Evolutionary conservation across 2,329 filamentous ascomycete genomes (phyloP), one percentile per base, ranked within the genome.

Genomic region (Cercospora janseana): DNA sequence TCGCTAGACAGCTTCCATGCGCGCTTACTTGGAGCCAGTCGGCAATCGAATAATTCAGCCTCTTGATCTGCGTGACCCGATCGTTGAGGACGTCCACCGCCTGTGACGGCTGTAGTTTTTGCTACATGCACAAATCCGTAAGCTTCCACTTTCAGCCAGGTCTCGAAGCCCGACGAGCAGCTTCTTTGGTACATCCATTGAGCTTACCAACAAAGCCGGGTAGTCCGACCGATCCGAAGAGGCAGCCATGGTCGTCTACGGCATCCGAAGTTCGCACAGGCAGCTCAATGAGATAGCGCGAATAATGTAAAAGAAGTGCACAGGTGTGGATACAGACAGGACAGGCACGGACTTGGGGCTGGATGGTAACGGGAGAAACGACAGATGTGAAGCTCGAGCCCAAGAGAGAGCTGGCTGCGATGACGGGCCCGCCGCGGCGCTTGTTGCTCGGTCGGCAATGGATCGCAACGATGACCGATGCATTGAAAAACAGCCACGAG

Each of bases 21-120:
- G n/a, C 16, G 32, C 62, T 71, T 82, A 95, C 91, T 85, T 92
- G 87, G 56, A 98, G 80, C 89, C 92, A 98, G 73, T 97, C 92
- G 69, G 92, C 92, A 65, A 98, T 88, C 68, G 96, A 89, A 61
- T 77, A 73, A 71, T 98, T 96, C 73, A 95, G 75, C 70, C 85
- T 89, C 63, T 80, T 81, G 67, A 97, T 92, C 71, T 89, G 82
- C 71, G 87, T 87, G 62, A 97, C 81, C 65, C 93, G 88, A 62
- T 96, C 91, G 70, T 85, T 87, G 63, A 97, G 80, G 52, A 89
- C 80, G 47, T 81, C 79, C 29, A 90, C 87, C 53, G 93, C 91
- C 74, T 93, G 88, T 60, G 74, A 74, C 20, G 93, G 92, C 70
- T 88, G 83, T 63, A 98, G 79, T 64, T 82, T 81, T 60, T 85